Conservation (phyloP, 106 monocot species). For the Acorus calamus region DNA sequence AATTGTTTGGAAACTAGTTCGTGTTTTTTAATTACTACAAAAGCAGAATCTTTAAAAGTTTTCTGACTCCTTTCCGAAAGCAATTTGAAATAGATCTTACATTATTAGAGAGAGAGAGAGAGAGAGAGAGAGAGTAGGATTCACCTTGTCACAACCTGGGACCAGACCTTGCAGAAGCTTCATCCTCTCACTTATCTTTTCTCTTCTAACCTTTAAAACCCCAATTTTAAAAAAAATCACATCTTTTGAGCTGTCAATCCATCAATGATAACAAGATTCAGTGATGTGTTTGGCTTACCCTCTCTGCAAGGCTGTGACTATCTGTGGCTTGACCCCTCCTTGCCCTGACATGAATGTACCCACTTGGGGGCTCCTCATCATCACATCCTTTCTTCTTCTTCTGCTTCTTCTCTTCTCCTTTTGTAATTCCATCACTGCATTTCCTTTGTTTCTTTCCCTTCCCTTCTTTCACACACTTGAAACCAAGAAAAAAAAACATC, state of each 20-base stretch:
- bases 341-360: conserved; percentile 68
- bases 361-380: conserved; percentile 13
- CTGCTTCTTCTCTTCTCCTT: conserved; percentile 13
- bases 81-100: too few species aligned
- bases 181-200: conserved; percentile 67
- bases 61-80: too few species aligned
- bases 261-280: too few species aligned
- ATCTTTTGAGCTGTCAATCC: too few species aligned
- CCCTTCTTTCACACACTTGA: conserved; percentile 15
- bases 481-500: not conserved
- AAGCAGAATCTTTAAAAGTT: too few species aligned
- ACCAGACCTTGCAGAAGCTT: conserved; percentile 57
- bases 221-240: not conserved
- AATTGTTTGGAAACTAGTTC: too few species aligned
- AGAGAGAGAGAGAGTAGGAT: too few species aligned
- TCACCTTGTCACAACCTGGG: conserved; percentile 80
- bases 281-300: conserved; percentile 17
- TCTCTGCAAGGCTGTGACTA: conserved; percentile 70
- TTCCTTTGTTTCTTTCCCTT: conserved; percentile 23
- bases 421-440: conserved; percentile 2
- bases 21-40: too few species aligned
- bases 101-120: too few species aligned
- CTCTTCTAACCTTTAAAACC: conserved; percentile 44
- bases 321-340: conserved; percentile 71
- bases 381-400: not conserved